Conservation (phyloP, 306 rosid species). For the Pterocarpus macrocarpus region DNA sequence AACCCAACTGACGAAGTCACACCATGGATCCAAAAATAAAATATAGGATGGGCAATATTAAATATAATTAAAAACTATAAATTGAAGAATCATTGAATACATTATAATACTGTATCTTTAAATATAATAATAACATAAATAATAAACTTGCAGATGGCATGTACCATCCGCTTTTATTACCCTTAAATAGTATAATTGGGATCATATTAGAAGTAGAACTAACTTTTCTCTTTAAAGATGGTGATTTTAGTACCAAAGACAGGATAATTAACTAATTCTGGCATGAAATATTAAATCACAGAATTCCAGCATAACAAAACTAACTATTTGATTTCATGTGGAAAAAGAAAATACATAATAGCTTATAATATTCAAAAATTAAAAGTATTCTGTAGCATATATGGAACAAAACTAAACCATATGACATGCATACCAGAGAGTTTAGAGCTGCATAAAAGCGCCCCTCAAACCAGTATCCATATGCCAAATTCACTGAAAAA, state of each 20-base stretch:
- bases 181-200: background rate
- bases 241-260: constrained; percentile 6
- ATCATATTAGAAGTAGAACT: background rate
- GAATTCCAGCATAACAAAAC: constrained; percentile 30
- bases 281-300: constrained; percentile 20
- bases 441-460: constrained; percentile 76
- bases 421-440: constrained; percentile 65
- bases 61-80: background rate
- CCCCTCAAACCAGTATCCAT: constrained; percentile 85
- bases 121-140: too few relatives aligned
- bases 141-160: background rate
- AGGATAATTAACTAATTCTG: constrained; percentile 4
- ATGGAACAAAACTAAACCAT: constrained; percentile 42
- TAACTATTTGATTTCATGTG: constrained; percentile 9
- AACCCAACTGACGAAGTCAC: too few relatives aligned
- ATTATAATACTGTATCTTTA: background rate
- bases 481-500: constrained; percentile 85
- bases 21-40: background rate
- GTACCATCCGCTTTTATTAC: background rate
- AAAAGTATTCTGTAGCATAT: background rate
- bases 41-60: background rate
- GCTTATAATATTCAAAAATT: constrained; percentile 12
- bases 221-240: constrained; percentile 7
- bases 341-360: background rate
- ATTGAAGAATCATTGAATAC: background rate